These are phyloP conservation scores for Yamadazyma phyllophila DNA, from an alignment of 805 yeast genomes.

Conservation along the genomic window DNA sequence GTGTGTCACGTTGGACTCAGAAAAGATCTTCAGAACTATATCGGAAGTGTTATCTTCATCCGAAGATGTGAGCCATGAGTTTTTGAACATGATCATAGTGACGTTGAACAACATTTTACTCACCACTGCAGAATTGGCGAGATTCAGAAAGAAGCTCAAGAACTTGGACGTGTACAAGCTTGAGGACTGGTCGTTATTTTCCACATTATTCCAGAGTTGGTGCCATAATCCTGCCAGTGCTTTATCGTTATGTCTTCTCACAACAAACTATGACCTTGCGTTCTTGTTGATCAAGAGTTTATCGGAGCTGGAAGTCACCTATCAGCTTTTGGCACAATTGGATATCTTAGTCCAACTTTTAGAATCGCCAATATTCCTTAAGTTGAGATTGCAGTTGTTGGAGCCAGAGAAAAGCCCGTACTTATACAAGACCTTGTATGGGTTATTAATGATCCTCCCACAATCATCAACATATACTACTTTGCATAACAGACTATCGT, in stretches of 20 bases:
- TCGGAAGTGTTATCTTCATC: constrained; percentile 64
- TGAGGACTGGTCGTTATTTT: constrained; percentile 69
- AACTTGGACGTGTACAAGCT: constrained; percentile 48
- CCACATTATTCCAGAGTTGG: constrained; percentile 84
- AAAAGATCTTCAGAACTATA: constrained; percentile 74
- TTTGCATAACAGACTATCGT: constrained; percentile 69
- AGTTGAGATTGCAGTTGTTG: constrained; percentile 79
- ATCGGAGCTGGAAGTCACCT: constrained; percentile 77
- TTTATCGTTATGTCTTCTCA: constrained; percentile 75
- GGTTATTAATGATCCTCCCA: constrained; percentile 88
- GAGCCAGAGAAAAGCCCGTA: constrained; percentile 83
- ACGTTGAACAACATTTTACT: constrained; percentile 82
- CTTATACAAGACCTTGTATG: constrained; percentile 84
- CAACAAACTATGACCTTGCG: constrained; percentile 87
- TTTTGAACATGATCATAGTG: constrained; percentile 79
- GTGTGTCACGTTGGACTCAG: constrained; percentile 78
- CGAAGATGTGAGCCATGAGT: constrained; percentile 58
- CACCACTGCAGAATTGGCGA: constrained; percentile 77
- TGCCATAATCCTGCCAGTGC: constrained; percentile 88
- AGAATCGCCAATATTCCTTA: constrained; percentile 90
- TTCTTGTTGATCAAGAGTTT: constrained; percentile 77
- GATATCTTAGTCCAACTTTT: constrained; percentile 86
- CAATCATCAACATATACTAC: constrained; percentile 89
- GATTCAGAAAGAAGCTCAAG: constrained; percentile 64
- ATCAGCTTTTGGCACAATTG: constrained; percentile 77